Conservation (phyloP, 176 grass and related monocot species). For the Musa schizocarpa region DNA sequence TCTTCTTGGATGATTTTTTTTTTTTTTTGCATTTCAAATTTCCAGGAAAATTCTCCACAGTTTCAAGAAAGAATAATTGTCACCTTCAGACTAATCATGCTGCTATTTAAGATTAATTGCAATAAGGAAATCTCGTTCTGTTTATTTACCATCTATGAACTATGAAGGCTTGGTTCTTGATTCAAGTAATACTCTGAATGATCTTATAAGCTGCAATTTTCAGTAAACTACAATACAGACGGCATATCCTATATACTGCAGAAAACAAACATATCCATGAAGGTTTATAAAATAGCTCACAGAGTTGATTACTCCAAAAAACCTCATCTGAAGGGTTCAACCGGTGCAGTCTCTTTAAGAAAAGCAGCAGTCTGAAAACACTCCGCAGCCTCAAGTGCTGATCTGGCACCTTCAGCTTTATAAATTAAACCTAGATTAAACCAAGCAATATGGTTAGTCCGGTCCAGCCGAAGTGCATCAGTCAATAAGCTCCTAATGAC, state of each 20-base stretch:
- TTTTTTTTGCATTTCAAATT: not conserved
- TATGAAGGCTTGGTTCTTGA: not conserved
- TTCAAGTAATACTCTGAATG: not conserved
- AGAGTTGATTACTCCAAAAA: slow-evolving; percentile 26
- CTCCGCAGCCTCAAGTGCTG: slow-evolving; percentile 60
- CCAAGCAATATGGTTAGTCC: slow-evolving; percentile 77
- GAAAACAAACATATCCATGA: slow-evolving; percentile 24
- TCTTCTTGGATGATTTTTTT: too few species aligned
- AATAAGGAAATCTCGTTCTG: not conserved
- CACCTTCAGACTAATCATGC: not conserved
- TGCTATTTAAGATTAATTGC: not conserved
- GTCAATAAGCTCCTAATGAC: slow-evolving; percentile 57
- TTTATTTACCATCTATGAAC: not conserved
- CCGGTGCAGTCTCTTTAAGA: slow-evolving; percentile 91
- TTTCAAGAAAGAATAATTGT: not conserved
- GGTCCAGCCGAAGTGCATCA: slow-evolving; percentile 77
- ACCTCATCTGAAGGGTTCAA: slow-evolving; percentile 92
- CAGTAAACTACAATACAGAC: slow-evolving; percentile 21
- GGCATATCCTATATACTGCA: slow-evolving; percentile 24
- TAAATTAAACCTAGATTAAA: slow-evolving; percentile 84
- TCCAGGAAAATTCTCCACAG: not conserved
- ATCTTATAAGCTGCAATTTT: slow-evolving; percentile 5
- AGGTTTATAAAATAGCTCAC: slow-evolving; percentile 34
- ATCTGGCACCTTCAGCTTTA: slow-evolving; percentile 61
- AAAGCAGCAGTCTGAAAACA: slow-evolving; percentile 87